A percentile compares a stretch with the other conserved stretches of the same genome.
Conservation (phyloP, 2,329 filamentous ascomycete genomes). For the Cytospora mali region DNA sequence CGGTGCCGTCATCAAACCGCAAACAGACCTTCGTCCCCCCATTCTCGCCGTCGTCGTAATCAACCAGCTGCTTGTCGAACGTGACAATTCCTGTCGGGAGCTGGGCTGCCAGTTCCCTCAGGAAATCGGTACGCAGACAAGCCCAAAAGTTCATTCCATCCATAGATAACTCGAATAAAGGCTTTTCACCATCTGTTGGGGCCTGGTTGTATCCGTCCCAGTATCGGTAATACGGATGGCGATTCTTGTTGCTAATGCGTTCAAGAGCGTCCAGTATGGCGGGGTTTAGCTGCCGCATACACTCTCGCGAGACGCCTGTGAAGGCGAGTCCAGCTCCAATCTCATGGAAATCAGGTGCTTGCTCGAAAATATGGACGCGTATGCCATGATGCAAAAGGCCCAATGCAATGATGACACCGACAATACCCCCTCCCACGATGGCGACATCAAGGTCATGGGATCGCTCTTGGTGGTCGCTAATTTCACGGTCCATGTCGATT, state of each 20-base stretch:
- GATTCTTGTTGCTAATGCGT: no score
- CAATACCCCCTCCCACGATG: slow-evolving; percentile 19
- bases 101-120: slow-evolving; percentile 27
- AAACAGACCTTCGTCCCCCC: slow-evolving; percentile 34
- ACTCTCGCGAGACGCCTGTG: slow-evolving; percentile 36
- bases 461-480: no score
- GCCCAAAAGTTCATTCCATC: slow-evolving; percentile 35
- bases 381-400: slow-evolving; percentile 37
- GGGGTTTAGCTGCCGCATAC: no score
- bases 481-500: no score
- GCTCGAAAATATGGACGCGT: slow-evolving; percentile 25
- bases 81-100: slow-evolving; percentile 20
- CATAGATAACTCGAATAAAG: slow-evolving; percentile 35
- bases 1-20: slow-evolving; percentile 45
- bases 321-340: slow-evolving; percentile 32
- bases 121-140: slow-evolving; percentile 31
- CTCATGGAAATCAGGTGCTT: slow-evolving; percentile 17
- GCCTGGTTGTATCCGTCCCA: no score
- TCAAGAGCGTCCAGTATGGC: no score
- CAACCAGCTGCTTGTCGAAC: slow-evolving; percentile 22
- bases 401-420: slow-evolving; percentile 39
- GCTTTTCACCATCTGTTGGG: no score
- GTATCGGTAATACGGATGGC: no score
- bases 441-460: background rate
- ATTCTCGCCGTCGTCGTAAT: no score